Evolutionary conservation across 73 alveolate species (phyloP).

Genomic region (Breviolum minutum): DNA sequence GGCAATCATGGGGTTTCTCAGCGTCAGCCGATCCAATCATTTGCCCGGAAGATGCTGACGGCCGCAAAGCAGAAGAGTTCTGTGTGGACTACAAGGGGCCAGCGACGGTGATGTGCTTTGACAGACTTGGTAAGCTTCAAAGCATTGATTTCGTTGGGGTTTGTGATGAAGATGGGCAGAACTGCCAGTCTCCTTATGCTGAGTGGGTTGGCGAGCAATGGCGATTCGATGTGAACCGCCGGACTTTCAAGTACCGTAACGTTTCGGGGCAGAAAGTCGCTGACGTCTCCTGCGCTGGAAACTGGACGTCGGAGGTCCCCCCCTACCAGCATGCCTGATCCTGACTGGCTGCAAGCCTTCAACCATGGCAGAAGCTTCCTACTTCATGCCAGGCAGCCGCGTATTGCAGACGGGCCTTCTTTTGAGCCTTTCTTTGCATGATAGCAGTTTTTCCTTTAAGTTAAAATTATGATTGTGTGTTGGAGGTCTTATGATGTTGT

Average conservation of each 20-base stretch:
- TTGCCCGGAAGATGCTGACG: background rate
- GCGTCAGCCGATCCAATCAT: background rate
- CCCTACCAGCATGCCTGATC: constrained; percentile 6
- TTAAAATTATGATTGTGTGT: too few relatives aligned
- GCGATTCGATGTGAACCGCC: background rate
- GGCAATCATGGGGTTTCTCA: background rate
- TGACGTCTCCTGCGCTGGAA: constrained; percentile 11
- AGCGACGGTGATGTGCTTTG: constrained; percentile 49
- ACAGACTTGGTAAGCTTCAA: constrained; percentile 9
- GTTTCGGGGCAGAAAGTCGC: constrained; percentile 27
- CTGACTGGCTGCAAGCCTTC: constrained; percentile 23
- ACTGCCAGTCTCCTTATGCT: constrained; percentile 31
- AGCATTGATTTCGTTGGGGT: constrained; percentile 51
- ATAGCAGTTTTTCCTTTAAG: too few relatives aligned
- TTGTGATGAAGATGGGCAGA: constrained; percentile 20
- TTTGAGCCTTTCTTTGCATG: background rate
- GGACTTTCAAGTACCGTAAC: background rate
- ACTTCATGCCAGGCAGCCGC: constrained; percentile 44
- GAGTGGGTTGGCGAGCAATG: constrained; percentile 47
- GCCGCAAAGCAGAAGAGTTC: background rate
- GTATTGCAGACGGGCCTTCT: constrained; percentile 29
- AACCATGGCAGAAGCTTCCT: constrained; percentile 22
- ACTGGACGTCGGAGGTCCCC: constrained; percentile 6
- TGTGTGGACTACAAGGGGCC: constrained; percentile 50
- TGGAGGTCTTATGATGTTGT: background rate